Base-by-base conservation (phyloP, 768 basidiomycete species). In the Lactifluus pinguis region DNA sequence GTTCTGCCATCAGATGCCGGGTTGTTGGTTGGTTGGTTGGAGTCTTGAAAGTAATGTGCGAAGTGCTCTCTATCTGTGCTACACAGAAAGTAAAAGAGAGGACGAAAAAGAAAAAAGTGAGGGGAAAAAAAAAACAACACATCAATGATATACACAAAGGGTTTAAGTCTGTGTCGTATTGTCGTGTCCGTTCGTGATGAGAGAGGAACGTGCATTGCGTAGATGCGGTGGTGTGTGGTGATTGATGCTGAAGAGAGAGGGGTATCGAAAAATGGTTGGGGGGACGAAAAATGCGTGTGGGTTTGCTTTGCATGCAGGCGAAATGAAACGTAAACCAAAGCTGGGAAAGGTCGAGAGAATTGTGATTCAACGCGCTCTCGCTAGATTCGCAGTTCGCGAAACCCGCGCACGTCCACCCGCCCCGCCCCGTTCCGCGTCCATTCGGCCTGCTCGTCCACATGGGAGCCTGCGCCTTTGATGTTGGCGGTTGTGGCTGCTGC, bases 361-460 rank as follows among this genome's bases (percentile, higher is more conserved):
- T 5, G 21, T 10, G 11, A 52, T 25, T 15, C 15, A 10, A 52
- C 34, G 30, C 32, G 41, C 13, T 39, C 44, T 39, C 44, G n/a
- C 55, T 60, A 83, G 63, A 89, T 89, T 79, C 80, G 86, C 71
- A 89, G 70, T 74, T 89, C 88, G 66, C 86, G 75, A 71, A 89
- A 89, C 55, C 87, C 87, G 55, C 87, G 76, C 55, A 89, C 86
- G 70, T 89, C 87, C 60, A 89, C 71, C 67, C 87, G 75, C 53
- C 87, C 87, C 36, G 81, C 80, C 63, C 87, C 87, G 72, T 86
- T 89, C 70, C 73, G 77, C 68, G 72, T 75, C 87, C 87, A 89
- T 69, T 80, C 81, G 14, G 73, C 76, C 17, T 75, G 73, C 34
- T 72, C 76, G 17, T 69, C 69, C 6, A 70, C 76, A 9, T 29